These are phyloP conservation scores for Penicillium soppii DNA, from an alignment of 495 filamentous ascomycete species.

Conservation along the genomic window DNA sequence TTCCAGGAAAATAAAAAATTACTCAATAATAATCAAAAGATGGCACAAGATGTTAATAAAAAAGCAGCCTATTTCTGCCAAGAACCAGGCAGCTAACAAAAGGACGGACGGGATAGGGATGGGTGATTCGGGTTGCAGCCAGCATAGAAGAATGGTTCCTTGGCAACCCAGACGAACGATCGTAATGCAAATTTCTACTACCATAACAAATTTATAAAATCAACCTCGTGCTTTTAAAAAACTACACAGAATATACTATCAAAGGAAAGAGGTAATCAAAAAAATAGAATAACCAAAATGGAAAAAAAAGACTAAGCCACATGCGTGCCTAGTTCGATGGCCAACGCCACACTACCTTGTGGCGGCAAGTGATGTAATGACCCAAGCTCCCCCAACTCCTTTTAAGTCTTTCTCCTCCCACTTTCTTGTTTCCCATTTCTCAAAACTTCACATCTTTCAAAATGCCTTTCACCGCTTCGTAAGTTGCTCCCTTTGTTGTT, in stretches of 20 bases:
- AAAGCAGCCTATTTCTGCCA: conserved; percentile 16
- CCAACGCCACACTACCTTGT: conserved; percentile 18
- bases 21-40: neutral
- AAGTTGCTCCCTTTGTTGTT: conserved; percentile 27
- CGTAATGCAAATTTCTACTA: neutral
- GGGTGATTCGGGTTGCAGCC: neutral
- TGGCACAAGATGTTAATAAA: neutral
- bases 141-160: neutral
- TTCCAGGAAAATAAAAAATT: neutral
- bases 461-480: conserved; percentile 68
- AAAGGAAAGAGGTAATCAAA: neutral
- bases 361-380: conserved; percentile 24
- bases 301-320: conserved; percentile 9
- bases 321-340: neutral
- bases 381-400: conserved; percentile 10
- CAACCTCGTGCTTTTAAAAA: too few relatives aligned
- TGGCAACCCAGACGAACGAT: neutral
- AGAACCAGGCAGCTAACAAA: conserved; percentile 30
- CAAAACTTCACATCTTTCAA: conserved; percentile 18
- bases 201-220: neutral
- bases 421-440: neutral
- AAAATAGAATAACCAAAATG: neutral
- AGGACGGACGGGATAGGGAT: conserved; percentile 20
- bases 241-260: neutral
- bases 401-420: conserved; percentile 15